A percentile compares a stretch with the other conserved stretches of the same genome.
Conservation (phyloP, 306 rosid species). For the Fragaria iinumae region DNA sequence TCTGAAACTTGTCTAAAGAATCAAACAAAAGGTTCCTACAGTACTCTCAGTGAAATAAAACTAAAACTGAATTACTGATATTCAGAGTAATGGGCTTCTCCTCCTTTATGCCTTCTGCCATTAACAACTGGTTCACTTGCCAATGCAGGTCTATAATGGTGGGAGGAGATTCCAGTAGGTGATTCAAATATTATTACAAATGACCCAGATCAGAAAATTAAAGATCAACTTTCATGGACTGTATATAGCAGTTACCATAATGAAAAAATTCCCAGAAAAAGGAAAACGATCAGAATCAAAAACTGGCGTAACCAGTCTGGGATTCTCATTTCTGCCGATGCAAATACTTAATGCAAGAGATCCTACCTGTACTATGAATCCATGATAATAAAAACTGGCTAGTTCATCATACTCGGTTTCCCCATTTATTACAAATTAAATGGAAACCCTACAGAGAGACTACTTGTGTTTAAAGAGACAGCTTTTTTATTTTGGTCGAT, state of each 20-base stretch:
- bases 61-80: background rate
- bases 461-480: background rate
- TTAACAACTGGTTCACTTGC: slow-evolving; percentile 13
- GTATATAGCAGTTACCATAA: background rate
- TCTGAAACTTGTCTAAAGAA: background rate
- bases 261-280: background rate
- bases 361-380: background rate
- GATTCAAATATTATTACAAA: slow-evolving; percentile 13
- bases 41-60: background rate
- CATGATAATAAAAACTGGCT: background rate
- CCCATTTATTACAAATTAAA: background rate
- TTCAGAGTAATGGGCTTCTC: background rate
- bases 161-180: slow-evolving; percentile 1
- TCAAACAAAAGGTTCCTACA: background rate
- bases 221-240: slow-evolving; percentile 4
- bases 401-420: background rate
- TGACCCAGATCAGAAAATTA: background rate
- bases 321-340: background rate
- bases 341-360: background rate
- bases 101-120: background rate
- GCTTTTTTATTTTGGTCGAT: background rate
- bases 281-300: background rate
- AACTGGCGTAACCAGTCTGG: slow-evolving; percentile 1
- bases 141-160: slow-evolving; percentile 19
- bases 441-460: background rate